Evolutionary conservation across 1,139 yeast genomes (phyloP).

Genomic region (Keqinozyma sinolaborantium): DNA sequence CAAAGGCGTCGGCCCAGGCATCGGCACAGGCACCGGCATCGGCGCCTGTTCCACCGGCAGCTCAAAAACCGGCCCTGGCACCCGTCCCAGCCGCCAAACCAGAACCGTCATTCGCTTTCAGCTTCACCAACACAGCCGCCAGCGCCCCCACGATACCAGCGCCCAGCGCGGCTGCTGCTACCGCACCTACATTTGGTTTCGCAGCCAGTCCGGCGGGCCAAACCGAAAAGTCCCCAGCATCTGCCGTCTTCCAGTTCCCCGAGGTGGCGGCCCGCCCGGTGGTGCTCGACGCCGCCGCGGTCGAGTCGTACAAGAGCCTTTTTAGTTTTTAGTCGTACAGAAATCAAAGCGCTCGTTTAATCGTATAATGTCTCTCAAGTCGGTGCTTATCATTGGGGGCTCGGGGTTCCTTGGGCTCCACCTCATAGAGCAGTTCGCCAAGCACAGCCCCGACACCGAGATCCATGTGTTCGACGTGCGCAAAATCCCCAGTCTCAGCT

Average conservation of each 20-base stretch:
- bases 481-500: slow-evolving; percentile 70
- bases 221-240: not conserved
- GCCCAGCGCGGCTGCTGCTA: not conserved
- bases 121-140: not conserved
- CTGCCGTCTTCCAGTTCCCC: slow-evolving; percentile 4
- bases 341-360: slow-evolving; percentile 1
- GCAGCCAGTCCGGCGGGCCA: no score
- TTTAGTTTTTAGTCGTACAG: slow-evolving; percentile 3
- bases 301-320: slow-evolving; percentile 4
- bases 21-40: no score
- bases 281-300: slow-evolving; percentile 4
- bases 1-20: no score
- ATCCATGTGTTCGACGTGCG: slow-evolving; percentile 90
- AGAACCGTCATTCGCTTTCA: no score
- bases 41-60: no score
- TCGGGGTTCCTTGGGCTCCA: slow-evolving; percentile 94
- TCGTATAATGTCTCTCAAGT: slow-evolving; percentile 24
- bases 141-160: not conserved
- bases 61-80: no score
- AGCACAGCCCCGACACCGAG: slow-evolving; percentile 60
- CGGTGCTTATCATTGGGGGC: slow-evolving; percentile 88
- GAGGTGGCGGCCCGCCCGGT: slow-evolving; percentile 1
- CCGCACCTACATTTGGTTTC: no score
- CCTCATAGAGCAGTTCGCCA: slow-evolving; percentile 78
- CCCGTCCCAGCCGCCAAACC: no score